Evolutionary conservation across 768 basidiomycete species (phyloP).

Genomic region (Phylloporus sp.): DNA sequence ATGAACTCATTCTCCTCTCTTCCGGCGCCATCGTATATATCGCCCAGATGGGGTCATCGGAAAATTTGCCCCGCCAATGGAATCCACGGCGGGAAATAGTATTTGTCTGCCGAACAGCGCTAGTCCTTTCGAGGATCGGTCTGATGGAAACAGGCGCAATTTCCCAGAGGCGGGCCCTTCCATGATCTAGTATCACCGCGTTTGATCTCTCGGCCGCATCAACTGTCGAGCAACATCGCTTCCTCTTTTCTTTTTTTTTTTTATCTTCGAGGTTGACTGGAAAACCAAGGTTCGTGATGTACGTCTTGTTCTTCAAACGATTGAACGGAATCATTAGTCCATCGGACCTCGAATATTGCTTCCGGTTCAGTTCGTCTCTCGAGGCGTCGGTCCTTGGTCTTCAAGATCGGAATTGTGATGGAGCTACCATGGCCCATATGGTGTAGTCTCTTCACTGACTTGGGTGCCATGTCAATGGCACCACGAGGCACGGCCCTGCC

Average conservation of each 20-base stretch:
- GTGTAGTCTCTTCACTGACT: neutral
- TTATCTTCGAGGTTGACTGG: neutral
- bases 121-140: conserved; percentile 24
- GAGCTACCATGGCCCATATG: neutral
- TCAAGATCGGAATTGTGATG: conserved; percentile 8
- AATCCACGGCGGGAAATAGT: neutral
- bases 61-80: too few relatives aligned
- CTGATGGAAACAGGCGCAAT: conserved; percentile 28
- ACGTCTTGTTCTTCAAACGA: too few relatives aligned
- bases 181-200: conserved; percentile 7
- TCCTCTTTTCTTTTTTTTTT: conserved; percentile 6
- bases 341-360: too few relatives aligned
- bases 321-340: too few relatives aligned
- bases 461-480: conserved; percentile 6
- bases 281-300: neutral
- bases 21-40: conserved; percentile 10
- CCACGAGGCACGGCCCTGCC: conserved; percentile 9
- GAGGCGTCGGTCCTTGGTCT: too few relatives aligned
- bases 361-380: too few relatives aligned
- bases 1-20: conserved; percentile 7
- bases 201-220: conserved; percentile 8
- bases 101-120: conserved; percentile 7
- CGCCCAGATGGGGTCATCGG: conserved; percentile 4
- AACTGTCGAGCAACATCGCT: neutral
- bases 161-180: conserved; percentile 8